These are phyloP conservation scores for Sicyos edulis DNA, from an alignment of 306 rosid genomes.

Conservation along the genomic window DNA sequence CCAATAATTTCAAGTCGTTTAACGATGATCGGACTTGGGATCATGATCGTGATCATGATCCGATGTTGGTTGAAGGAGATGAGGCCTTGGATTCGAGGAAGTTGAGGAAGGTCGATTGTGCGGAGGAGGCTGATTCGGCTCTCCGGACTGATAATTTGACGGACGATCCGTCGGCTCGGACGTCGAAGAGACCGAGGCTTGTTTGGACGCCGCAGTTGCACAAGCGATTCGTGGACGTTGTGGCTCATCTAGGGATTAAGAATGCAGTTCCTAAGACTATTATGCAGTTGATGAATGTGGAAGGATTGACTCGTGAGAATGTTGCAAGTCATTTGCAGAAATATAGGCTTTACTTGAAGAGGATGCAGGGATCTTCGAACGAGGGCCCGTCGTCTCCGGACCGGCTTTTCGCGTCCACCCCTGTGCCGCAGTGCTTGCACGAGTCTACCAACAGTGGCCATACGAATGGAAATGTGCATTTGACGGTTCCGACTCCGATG, in stretches of 20 bases:
- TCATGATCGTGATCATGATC: slow-evolving; percentile 15
- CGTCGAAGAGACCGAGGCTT: slow-evolving; percentile 66
- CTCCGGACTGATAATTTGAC: slow-evolving; percentile 35
- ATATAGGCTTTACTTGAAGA: slow-evolving; percentile 81
- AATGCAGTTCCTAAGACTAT: slow-evolving; percentile 96
- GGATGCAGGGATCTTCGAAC: slow-evolving; percentile 69
- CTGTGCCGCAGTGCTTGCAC: slow-evolving; percentile 65
- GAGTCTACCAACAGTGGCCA: slow-evolving; percentile 40
- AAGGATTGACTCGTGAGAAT: slow-evolving; percentile 87
- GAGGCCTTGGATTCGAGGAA: slow-evolving; percentile 49
- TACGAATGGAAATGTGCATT: slow-evolving; percentile 40
- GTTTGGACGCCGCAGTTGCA: slow-evolving; percentile 98
- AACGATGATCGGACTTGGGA: slow-evolving; percentile 2
- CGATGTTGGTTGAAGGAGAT: slow-evolving; percentile 39
- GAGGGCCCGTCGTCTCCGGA: slow-evolving; percentile 56
- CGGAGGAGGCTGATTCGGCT: slow-evolving; percentile 71
- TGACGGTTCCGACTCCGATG: slow-evolving; percentile 42
- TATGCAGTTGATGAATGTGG: slow-evolving; percentile 96
- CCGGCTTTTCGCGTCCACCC: slow-evolving; percentile 72
- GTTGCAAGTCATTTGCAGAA: slow-evolving; percentile 95
- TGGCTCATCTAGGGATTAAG: slow-evolving; percentile 79
- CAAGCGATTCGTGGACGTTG: slow-evolving; percentile 89
- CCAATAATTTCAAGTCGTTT: slow-evolving; percentile 38
- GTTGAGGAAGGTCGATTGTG: slow-evolving; percentile 45
- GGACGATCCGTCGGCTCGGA: slow-evolving; percentile 45